Evolutionary conservation across 306 rosid species (phyloP).

Genomic region (Lathyrus oleraceus): DNA sequence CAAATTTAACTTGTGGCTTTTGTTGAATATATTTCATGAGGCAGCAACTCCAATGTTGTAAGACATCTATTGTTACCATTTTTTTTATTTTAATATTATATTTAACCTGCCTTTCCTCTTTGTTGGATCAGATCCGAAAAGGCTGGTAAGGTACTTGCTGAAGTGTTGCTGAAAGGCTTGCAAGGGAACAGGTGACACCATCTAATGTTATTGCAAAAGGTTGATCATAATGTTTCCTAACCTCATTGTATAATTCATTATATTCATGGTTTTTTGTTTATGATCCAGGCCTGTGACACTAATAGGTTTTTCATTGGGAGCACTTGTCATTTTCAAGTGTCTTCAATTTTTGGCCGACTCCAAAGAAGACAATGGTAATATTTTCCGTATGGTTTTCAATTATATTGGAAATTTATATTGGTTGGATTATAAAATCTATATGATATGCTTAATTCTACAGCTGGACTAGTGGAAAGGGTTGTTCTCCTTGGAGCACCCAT

Average conservation of each 20-base stretch:
- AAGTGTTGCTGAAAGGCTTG: slow-evolving; percentile 53
- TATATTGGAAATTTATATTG: slow-evolving; percentile 21
- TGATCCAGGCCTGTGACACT: slow-evolving; percentile 74
- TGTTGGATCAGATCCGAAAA: slow-evolving; percentile 59
- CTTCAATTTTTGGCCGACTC: slow-evolving; percentile 54
- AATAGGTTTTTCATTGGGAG: slow-evolving; percentile 67
- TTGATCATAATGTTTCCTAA: slow-evolving; percentile 26
- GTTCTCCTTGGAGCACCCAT: slow-evolving; percentile 77
- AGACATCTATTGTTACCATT: slow-evolving; percentile 2
- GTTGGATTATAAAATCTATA: slow-evolving; percentile 20
- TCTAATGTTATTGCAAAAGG: slow-evolving; percentile 35
- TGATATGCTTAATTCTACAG: slow-evolving; percentile 40
- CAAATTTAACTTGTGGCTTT: slow-evolving; percentile 7
- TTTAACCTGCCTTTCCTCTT: slow-evolving; percentile 26
- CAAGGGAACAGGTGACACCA: slow-evolving; percentile 66
- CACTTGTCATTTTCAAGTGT: slow-evolving; percentile 67
- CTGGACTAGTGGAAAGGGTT: slow-evolving; percentile 65
- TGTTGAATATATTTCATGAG: slow-evolving; percentile 4
- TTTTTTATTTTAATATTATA: slow-evolving; percentile 11
- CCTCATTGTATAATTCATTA: slow-evolving; percentile 34
- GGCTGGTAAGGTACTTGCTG: slow-evolving; percentile 72
- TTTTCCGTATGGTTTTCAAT: slow-evolving; percentile 21
- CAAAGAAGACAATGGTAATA: slow-evolving; percentile 57
- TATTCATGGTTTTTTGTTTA: slow-evolving; percentile 34
- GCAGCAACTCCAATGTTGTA: background rate